phyloP scores from a whole-genome alignment of 768 basidiomycete species.

The Mrakia gelida region DNA sequence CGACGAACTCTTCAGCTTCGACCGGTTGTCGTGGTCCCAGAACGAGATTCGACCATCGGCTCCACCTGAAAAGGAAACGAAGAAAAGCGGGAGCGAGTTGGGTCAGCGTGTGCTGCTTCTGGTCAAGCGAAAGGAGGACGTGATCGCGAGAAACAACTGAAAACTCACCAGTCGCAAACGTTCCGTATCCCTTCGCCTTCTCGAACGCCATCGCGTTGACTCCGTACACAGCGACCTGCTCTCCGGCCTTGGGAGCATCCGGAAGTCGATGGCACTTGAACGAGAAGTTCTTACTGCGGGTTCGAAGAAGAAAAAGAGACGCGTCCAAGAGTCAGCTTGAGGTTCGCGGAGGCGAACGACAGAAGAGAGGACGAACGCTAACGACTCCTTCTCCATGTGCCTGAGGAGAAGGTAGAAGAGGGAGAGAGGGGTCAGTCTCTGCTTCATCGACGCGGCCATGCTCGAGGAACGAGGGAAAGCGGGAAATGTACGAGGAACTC shows the following conservation, averaged over 20 bases:
- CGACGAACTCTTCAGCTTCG: slow-evolving; percentile 27
- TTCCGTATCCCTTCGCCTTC: slow-evolving; percentile 61
- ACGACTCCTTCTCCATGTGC: slow-evolving; percentile 42
- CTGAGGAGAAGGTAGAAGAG: neutral
- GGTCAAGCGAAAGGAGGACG: neutral
- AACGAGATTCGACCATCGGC: slow-evolving; percentile 28
- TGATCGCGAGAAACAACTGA: neutral
- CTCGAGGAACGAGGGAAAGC: neutral
- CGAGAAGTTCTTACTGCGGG: slow-evolving; percentile 62
- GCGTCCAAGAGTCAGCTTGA: neutral
- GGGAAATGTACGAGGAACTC: slow-evolving; percentile 42
- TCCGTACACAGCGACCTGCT: slow-evolving; percentile 26
- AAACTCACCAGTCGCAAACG: slow-evolving; percentile 64
- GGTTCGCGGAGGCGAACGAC: neutral
- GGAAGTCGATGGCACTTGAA: slow-evolving; percentile 57
- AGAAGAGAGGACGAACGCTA: neutral
- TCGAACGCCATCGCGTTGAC: slow-evolving; percentile 87
- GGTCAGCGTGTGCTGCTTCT: too few relatives aligned
- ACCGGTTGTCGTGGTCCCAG: slow-evolving; percentile 32
- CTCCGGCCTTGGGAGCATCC: slow-evolving; percentile 13
- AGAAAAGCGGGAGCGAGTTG: neutral
- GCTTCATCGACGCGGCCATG: too few relatives aligned
- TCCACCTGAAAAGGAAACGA: neutral
- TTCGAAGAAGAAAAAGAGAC: neutral
- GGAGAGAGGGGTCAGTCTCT: too few relatives aligned